Base-by-base conservation (phyloP, 495 filamentous ascomycete genomes). In the Talaromyces adpressus region DNA sequence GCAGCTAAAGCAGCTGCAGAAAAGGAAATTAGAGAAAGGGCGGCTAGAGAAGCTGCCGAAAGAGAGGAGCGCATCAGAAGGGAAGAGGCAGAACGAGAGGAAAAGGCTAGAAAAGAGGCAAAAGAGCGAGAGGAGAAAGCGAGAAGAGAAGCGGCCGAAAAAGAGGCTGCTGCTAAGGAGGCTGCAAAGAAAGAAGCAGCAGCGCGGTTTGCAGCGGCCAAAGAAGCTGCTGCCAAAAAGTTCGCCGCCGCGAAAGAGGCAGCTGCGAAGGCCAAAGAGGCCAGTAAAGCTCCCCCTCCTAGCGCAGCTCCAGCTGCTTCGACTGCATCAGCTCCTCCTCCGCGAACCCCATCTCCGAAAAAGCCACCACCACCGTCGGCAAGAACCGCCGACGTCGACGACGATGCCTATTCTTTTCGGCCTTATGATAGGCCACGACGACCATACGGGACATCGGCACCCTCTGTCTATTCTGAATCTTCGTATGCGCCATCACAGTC, bases 401-500 rank as follows among this genome's bases (percentile, higher is more conserved):
- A 88, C 59, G 80, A 84, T 63, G 80, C 81, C 1, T 85, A 91
- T 71, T 92, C 91, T 3, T 96, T 85, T 79, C 85, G 90, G 16
- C 91, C 92, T 3, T 94, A 95, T 76, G 90, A 95, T 71, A 83
- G 84, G 62, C 84, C 89, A 9, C 86, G 87, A 71, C 77, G 81
- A 34, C 79, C 76, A 7, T 78, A 80, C 59, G 69, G 69, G 23
- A 72, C 73, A 39, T 77, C 71, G 62, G 84, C 80, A 59, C 87
- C 87, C 4, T 90, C 90, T 9, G 79, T 87, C 32, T 87, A 87
- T 66, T 94, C 91, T 41, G 91, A 93, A 69, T 91, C 90, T 25
- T 93, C 90, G 11, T 96, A 91, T 71, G 87, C 91, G 2, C 82
- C 90, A 1, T 93, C 89, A 3, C 84, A 88, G 56, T 89, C 89